Evolutionary conservation across 2,329 filamentous ascomycete genomes (phyloP).

Genomic region (Venturiaceae sp.): DNA sequence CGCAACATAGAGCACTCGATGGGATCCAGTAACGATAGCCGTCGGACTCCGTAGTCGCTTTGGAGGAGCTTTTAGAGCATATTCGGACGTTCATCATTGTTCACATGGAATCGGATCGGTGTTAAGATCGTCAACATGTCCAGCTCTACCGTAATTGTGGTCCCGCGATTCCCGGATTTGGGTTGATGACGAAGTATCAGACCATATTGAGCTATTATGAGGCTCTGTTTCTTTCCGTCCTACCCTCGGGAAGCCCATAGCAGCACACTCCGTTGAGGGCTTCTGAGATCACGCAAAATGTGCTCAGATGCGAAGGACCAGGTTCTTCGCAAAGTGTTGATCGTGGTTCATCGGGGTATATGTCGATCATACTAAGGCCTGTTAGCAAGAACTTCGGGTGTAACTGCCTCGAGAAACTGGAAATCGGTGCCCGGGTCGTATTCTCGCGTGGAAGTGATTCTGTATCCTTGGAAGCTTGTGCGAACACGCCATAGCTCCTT

Average conservation of each 20-base stretch:
- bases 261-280: not conserved
- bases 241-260: not conserved
- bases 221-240: not conserved
- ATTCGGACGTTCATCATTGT: not conserved
- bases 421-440: not conserved
- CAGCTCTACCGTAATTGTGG: not conserved
- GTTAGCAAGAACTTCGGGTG: not conserved
- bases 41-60: not conserved
- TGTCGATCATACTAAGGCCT: not conserved
- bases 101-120: not conserved
- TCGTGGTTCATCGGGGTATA: not conserved
- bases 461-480: not conserved
- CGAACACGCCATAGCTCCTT: not conserved
- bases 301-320: not conserved
- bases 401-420: not conserved
- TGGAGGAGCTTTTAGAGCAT: not conserved
- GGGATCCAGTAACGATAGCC: not conserved
- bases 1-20: not conserved
- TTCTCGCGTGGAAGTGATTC: not conserved
- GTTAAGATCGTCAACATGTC: not conserved
- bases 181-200: not conserved
- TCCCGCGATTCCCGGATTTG: not conserved
- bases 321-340: not conserved
- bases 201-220: not conserved
- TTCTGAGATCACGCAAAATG: not conserved